phyloP scores from a whole-genome alignment of 1,139 yeast species.

The Hyphopichia burtonii region DNA sequence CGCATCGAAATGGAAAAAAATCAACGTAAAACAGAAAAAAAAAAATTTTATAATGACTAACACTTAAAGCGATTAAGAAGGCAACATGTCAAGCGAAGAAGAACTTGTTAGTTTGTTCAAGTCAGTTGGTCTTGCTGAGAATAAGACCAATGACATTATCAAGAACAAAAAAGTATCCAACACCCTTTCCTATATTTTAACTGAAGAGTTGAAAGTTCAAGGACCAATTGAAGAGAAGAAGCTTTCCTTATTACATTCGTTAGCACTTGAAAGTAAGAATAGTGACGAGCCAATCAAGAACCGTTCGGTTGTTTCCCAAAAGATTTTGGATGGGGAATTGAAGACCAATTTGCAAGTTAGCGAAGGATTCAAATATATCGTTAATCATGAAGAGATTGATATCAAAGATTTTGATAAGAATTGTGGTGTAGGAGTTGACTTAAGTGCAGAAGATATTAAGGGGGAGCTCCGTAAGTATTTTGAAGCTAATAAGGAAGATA shows the following conservation, averaged over 20 bases:
- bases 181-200: conserved; percentile 61
- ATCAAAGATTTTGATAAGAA: conserved; percentile 52
- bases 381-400: conserved; percentile 29
- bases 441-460: conserved; percentile 65
- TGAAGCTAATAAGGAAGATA: conserved; percentile 52
- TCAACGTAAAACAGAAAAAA: neutral
- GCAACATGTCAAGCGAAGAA: conserved; percentile 19
- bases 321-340: conserved; percentile 63
- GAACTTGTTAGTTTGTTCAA: conserved; percentile 47
- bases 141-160: conserved; percentile 68
- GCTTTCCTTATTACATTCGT: conserved; percentile 66
- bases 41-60: neutral
- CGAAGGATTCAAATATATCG: conserved; percentile 77
- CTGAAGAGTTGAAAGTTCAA: conserved; percentile 26
- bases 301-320: conserved; percentile 54
- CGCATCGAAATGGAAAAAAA: neutral
- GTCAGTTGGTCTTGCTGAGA: conserved; percentile 67
- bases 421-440: conserved; percentile 80
- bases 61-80: neutral
- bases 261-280: conserved; percentile 68
- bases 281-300: conserved; percentile 24
- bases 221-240: conserved; percentile 41
- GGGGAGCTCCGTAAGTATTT: conserved; percentile 59
- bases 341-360: conserved; percentile 70
- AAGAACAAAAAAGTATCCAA: conserved; percentile 83